Evolutionary conservation across 2,329 filamentous ascomycete genomes (phyloP), one percentile per base, ranked within the genome.

Genomic region (Incumbomyces delicatus): DNA sequence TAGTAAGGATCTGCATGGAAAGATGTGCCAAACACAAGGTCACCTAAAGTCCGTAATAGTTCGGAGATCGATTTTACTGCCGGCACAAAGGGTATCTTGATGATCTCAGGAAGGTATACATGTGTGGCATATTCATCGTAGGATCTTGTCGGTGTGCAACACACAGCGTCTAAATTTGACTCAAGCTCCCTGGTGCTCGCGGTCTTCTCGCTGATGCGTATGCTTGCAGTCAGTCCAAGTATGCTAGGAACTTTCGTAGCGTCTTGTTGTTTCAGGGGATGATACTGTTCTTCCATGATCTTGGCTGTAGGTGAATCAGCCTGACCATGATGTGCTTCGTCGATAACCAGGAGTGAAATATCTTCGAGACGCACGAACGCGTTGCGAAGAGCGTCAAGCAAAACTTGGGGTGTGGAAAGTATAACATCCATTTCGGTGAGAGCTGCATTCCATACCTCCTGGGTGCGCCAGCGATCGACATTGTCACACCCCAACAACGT

Each of bases 271-370:
- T 71, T 71, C 14, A 60, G 63, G 22, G 69, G 66, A 51, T 79
- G 76, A 57, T 94, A 94, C 54, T 84, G 82, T 27, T 79, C 67
- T 22, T 65, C 68, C 84, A 94, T 90, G 30, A 94, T 83, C 33
- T 69, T 75, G 47, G 80, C 81, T 10, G 80, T 79, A 0, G 84
- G 71, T 53, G 81, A 74, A 1, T 76, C 78, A 14, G 71, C 69
- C 4, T 72, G 73, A 55, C 85, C 90, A 60, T 88, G 81, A 59
- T 94, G 87, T 8, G 85, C 87, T 78, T 95, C 88, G 58, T 95
- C 88, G 56, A 94, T 85, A 0, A 94, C 74, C 13, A 94, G 65
- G 3, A 95, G 68, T 4, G 81, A 72, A 17, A 94, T 63, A 2
- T 68, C 69, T 0, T 68, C 60, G 57, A 94, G 74, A 1, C 61